Base-by-base conservation (phyloP, 306 rosid genomes). In the Calophaca sinica region DNA sequence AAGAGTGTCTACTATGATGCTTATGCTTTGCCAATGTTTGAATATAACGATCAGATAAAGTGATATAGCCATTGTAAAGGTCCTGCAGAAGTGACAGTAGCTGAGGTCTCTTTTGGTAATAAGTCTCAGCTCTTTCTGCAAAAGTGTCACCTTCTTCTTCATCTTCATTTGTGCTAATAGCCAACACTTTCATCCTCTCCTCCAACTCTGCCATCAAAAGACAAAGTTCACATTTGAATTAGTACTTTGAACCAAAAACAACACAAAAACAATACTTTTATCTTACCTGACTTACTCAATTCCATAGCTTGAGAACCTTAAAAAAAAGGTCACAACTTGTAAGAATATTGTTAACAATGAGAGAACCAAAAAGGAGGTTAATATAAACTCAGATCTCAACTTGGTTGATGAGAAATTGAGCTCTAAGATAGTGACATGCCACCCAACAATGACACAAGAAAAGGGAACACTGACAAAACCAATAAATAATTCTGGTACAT, bases 91-190 rank as follows among this genome's bases (percentile, higher is more conserved):
- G 86, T 26, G 89, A 71, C 31, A 90, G 82, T 4, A 96, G 85
- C 77, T 89, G 98, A 51, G 99, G 99, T n/a, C 97, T 91, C 65
- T 87, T 88, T 53, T 85, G 91, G 72, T 92, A 96, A 83, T 96
- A 96, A 66, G 87, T 81, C 51, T 96, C 97, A 4, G 99, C 99
- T 15, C 99, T 90, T 74, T 96, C 91, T 0, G 96, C 90, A 50
- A 96, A 96, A 2, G 90, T 86, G 62, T 92, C 97, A 4, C 93
- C 93, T 3, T 9, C 14, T 3, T 84, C 74, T 70, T 75, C 87
- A 5, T 88, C 87, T 76, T 84, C 90, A 14, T 7, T 26, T 6
- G 80, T 42, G 72, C 80, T 81, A 13, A 77, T 50, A 15, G 83
- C 74, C 57, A 96, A 54, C 67, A 61, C 78, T 66, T 87, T 96